These are phyloP conservation scores for Phytophthora capsici DNA, from an alignment of 352 stramenopile species.

Conservation along the genomic window DNA sequence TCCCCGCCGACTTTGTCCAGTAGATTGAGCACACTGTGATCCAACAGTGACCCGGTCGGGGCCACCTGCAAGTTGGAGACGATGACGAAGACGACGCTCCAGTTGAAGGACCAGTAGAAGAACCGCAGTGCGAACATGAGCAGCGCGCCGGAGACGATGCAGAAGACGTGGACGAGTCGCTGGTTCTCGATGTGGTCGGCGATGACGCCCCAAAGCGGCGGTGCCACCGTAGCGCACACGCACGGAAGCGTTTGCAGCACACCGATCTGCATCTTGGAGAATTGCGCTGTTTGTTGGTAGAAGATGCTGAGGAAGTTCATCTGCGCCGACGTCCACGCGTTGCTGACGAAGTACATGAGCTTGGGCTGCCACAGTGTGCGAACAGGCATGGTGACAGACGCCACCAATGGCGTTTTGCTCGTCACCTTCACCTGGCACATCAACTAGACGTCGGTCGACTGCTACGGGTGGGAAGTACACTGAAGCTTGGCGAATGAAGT, in stretches of 20 bases:
- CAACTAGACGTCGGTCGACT: background rate
- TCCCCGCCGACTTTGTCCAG: conserved; percentile 73
- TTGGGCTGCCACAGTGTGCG: conserved; percentile 67
- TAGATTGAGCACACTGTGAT: conserved; percentile 75
- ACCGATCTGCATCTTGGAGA: conserved; percentile 82
- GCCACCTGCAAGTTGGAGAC: conserved; percentile 70
- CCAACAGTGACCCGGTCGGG: conserved; percentile 67
- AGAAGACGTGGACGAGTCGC: conserved; percentile 65
- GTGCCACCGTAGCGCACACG: conserved; percentile 68
- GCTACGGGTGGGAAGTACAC: background rate
- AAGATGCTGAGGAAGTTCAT: conserved; percentile 82
- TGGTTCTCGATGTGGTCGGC: conserved; percentile 74
- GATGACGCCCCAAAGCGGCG: conserved; percentile 77
- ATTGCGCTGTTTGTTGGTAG: conserved; percentile 67
- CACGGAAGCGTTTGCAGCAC: conserved; percentile 73
- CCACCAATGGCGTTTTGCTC: conserved; percentile 38
- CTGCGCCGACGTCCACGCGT: conserved; percentile 66
- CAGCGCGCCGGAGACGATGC: conserved; percentile 61
- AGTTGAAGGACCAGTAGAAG: conserved; percentile 56
- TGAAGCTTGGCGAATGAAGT: conserved; percentile 35
- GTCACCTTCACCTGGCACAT: conserved; percentile 36
- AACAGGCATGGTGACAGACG: background rate
- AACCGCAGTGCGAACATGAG: conserved; percentile 69
- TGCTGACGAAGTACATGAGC: conserved; percentile 79
- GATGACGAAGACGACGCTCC: conserved; percentile 58